Evolutionary conservation across 805 yeast species (phyloP), one percentile per base, ranked within the genome.

Genomic region (Wickerhamiella spandovensis): DNA sequence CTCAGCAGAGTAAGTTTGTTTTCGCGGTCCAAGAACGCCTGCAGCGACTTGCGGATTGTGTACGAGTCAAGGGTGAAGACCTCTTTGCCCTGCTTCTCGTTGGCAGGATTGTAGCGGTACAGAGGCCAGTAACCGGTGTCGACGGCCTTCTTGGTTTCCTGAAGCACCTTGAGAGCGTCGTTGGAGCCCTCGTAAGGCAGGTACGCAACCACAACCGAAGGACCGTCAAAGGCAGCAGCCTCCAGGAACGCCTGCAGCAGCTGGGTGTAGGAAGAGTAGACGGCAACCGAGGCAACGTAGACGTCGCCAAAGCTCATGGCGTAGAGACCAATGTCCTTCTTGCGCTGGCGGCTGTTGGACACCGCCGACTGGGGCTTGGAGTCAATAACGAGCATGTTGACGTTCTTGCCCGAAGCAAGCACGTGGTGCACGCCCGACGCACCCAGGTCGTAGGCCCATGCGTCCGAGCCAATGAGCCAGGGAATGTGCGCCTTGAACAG

Each of bases 61-160:
- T 89, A 79, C 5, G 97, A 88, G 65, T 90, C 97, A 49, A 90
- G 74, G 59, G 78, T 78, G 74, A 90, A 90, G 47, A 65, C 64
- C n/a, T 79, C 76, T 7, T 39, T 39, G 38, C 15, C 46, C 35
- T 71, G 73, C 37, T 69, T 70, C 45, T 72, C 75, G 47, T 73
- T 65, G 9, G 65, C 56, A 50, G 97, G 95, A 58, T 86, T 75
- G 69, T 75, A 90, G 64, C 96, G 75, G 70, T 89, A 90, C 54
- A 90, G 74, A 46, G 97, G 97, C 95, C 97, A 88, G 70, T 83
- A 82, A n/a, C 97, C 97, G 32, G 88, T 72, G 60, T 86, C 96
- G 44, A 90, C 95, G 21, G 95, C 90, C 54, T 69, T 71, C 67
- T 90, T 90, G 32, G 97, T 89, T 64, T 85, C 92, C 64, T 84